Base-by-base conservation (phyloP, 495 filamentous ascomycete species). In the Chlorociboria aeruginascens region DNA sequence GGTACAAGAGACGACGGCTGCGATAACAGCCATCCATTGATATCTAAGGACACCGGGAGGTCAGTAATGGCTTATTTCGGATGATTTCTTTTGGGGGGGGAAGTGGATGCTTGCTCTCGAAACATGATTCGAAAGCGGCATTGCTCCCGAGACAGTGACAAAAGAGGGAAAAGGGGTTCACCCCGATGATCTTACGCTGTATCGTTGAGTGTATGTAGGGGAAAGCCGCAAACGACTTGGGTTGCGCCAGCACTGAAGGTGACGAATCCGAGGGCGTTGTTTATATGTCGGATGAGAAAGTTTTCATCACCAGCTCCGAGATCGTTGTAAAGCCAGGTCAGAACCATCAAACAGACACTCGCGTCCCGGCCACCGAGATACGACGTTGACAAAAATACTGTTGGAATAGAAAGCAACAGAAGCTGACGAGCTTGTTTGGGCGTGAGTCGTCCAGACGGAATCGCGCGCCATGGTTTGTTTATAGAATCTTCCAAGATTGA, bases 381-480 rank as follows among this genome's bases (percentile, higher is more conserved):
- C 67, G 1, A 74, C 54, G 9, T 25, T 32, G 28, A n/a, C 49
- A 2, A 68, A 11, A 7, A 46, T 44, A 34, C 69, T 38, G 14
- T 57, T 61, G n/a, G 63, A 7, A 0, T 69, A 63, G 34, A 72
- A 58, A 7, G 55, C 30, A 7, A 52, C 32, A 77, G 37, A 1
- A 64, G 35, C 2, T 51, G 48, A 32, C 64, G 57, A 8, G 70
- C 63, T 20, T 70, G 59, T 0, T 54, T 53, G 0, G 52, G 34
- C 6, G 63, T 68, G 9, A 78, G 57, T 12, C 63, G 61, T 2
- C 63, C 57, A 0, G 56, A 53, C 0, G 71, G 73, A 7, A 81
- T 62, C 0, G 73, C 70, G 1, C 76, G 66, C 73, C 76, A 79
- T 3, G 71, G 69, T 56, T 79, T 81, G 60, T 81, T 81, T 49